Conservation (phyloP, 208 protist species). For the Acanthamoeba divionensis region DNA sequence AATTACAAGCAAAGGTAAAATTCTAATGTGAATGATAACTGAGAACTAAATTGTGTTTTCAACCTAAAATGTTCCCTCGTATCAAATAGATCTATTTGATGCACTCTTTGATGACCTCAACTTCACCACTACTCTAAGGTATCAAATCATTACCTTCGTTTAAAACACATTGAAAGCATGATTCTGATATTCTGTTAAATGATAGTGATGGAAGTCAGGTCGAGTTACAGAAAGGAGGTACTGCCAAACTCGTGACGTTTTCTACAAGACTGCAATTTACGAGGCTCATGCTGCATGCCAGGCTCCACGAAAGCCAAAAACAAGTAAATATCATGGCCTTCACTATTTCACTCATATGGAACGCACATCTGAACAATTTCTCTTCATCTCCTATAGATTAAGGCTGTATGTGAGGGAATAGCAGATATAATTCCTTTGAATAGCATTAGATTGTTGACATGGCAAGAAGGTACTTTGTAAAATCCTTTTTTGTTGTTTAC, state of each 20-base stretch:
- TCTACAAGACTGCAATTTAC: neutral
- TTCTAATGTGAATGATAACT: no score
- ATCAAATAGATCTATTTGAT: neutral
- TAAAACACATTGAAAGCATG: neutral
- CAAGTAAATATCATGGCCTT: neutral
- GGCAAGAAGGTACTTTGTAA: no score
- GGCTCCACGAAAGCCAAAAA: neutral
- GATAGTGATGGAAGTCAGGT: neutral
- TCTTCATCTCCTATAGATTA: no score
- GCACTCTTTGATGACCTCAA: neutral
- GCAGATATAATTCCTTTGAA: no score
- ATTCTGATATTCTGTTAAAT: neutral
- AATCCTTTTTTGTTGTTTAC: no score
- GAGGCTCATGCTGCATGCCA: neutral
- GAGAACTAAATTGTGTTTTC: no score
- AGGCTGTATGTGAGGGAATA: no score
- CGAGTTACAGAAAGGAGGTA: neutral
- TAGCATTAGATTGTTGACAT: no score
- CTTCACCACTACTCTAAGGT: neutral
- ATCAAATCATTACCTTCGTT: neutral
- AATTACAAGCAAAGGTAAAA: no score
- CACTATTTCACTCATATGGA: neutral
- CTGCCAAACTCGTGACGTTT: neutral
- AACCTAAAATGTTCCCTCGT: no score
- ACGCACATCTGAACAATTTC: no score